Evolutionary conservation across 805 yeast species (phyloP), one percentile per base, ranked within the genome.

Genomic region (Hermanozyma aechmeae): DNA sequence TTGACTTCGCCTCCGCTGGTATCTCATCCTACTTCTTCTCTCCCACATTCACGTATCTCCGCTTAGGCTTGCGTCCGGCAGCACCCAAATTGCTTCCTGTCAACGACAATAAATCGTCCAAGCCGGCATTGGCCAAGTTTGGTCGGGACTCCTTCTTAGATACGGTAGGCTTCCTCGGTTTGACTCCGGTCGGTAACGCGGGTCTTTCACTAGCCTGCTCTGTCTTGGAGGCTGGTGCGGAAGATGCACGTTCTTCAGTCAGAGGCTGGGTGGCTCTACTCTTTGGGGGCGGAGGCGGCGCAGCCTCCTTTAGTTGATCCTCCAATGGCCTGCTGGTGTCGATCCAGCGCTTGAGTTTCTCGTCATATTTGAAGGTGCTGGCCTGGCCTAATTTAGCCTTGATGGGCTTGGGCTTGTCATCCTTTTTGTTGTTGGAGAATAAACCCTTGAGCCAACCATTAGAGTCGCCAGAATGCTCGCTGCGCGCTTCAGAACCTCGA

Each of bases 261-360:
- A 10, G 7, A 10, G 20, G 20, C 20, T 7, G 9, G 24, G 13
- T 6, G 30, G 53, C 52, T 38, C 49, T 60, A 45, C 45, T 50
- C 27, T 50, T 45, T 7, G 68, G 67, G 4, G 93, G 92, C 4
- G 95, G 89, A 3, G 89, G 79, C 2, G 79, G 75, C 3, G 73
- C 67, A 1, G 72, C 53, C 5, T 63, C 55, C 27, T 59, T 62
- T 29, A 65, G 55, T 43, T 76, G 76, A 27, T 79, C 87, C 47
- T 73, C 92, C 28, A 70, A 63, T 15, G 77, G 71, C 4, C 72
- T 74, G 37, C 74, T 71, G 31, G 71, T 73, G 47, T 84, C 78
- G 29, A 92, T 73, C 96, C 96, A 92, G 45, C 95, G 71, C 50
- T 79, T 77, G 47, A 80, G 68, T 34, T 80, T 74, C 43, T 83